Evolutionary conservation across 768 basidiomycete species (phyloP).

Genomic region (Pleurotus pulmonarius): DNA sequence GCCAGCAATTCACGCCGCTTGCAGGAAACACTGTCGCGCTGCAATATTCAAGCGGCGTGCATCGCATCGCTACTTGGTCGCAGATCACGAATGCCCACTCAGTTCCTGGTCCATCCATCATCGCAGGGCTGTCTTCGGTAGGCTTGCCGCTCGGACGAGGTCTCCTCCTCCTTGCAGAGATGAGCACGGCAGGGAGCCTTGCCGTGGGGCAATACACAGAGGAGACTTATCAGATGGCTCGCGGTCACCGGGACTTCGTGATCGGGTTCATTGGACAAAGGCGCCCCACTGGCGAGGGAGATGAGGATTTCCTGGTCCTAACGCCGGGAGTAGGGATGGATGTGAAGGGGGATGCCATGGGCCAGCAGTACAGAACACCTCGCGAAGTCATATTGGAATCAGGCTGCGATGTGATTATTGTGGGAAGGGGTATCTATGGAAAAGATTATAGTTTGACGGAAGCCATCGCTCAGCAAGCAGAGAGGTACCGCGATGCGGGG

Average conservation of each 20-base stretch:
- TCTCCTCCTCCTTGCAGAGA: conserved; percentile 89
- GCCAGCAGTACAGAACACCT: conserved; percentile 94
- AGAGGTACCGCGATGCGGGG: conserved; percentile 78
- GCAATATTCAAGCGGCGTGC: conserved; percentile 90
- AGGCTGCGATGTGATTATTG: conserved; percentile 96
- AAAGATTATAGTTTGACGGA: conserved; percentile 41
- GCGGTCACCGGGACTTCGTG: conserved; percentile 78
- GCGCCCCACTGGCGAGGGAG: conserved; percentile 59
- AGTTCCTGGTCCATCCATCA: conserved; percentile 92
- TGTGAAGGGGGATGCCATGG: conserved; percentile 76
- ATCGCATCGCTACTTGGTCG: conserved; percentile 93
- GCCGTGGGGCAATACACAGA: conserved; percentile 82
- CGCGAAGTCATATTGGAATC: conserved; percentile 72
- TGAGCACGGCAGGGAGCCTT: conserved; percentile 89
- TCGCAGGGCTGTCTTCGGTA: conserved; percentile 84
- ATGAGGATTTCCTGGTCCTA: conserved; percentile 85
- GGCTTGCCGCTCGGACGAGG: conserved; percentile 84
- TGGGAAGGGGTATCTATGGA: conserved; percentile 93
- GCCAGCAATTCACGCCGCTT: conserved; percentile 6
- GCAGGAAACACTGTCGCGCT: conserved; percentile 93
- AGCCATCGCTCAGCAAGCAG: conserved; percentile 61
- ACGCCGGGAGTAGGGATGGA: conserved; percentile 93
- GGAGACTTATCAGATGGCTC: conserved; percentile 84
- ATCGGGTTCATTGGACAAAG: conserved; percentile 94
- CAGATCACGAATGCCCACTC: conserved; percentile 97